These are phyloP conservation scores for Talaromyces islandicus DNA, from an alignment of 2,329 filamentous ascomycete species.

Conservation along the genomic window DNA sequence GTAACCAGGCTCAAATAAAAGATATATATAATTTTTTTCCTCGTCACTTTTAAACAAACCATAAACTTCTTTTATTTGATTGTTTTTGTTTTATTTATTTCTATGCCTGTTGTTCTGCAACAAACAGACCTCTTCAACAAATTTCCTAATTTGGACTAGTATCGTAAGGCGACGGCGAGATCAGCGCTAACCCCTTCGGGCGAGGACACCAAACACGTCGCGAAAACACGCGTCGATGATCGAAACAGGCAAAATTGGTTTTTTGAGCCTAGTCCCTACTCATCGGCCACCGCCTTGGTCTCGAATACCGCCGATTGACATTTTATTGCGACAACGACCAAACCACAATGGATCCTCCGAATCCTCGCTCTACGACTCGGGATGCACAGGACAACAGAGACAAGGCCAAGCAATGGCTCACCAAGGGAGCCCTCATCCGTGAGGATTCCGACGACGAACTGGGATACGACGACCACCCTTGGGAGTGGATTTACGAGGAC, in stretches of 20 bases:
- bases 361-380: background rate
- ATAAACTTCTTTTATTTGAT: background rate
- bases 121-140: background rate
- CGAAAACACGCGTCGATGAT: background rate
- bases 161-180: background rate
- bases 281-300: background rate
- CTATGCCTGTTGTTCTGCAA: background rate
- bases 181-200: background rate
- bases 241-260: slow-evolving; percentile 8
- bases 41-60: background rate
- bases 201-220: background rate
- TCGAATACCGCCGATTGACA: background rate
- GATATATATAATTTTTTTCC: background rate
- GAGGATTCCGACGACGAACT: slow-evolving; percentile 89
- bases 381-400: slow-evolving; percentile 22
- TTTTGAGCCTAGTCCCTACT: background rate
- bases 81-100: background rate
- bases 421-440: slow-evolving; percentile 57
- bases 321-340: background rate
- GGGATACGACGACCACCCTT: slow-evolving; percentile 63
- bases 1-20: background rate
- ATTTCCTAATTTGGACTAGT: background rate
- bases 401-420: slow-evolving; percentile 45
- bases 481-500: slow-evolving; percentile 70
- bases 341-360: slow-evolving; percentile 1